Conservation (phyloP, 2,329 filamentous ascomycete species). For the Spiromastix sp. region DNA sequence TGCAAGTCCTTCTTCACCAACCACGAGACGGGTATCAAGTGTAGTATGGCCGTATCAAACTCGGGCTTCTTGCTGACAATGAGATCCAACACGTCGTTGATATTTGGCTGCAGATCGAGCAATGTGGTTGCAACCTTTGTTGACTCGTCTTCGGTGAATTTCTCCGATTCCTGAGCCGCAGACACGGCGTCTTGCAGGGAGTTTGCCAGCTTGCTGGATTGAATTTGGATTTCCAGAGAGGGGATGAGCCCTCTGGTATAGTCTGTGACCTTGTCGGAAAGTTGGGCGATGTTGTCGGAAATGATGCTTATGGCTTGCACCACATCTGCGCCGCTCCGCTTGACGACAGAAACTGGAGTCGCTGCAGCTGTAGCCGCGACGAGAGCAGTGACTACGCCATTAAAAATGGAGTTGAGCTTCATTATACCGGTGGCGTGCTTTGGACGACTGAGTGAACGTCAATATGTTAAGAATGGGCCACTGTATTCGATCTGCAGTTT, state of each 20-base stretch:
- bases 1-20: slow-evolving; percentile 13
- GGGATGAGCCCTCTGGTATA: slow-evolving; percentile 11
- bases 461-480: background rate
- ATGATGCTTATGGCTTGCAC: slow-evolving; percentile 10
- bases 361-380: slow-evolving; percentile 4
- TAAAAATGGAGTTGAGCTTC: slow-evolving; percentile 4
- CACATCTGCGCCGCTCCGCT: slow-evolving; percentile 12
- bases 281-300: slow-evolving; percentile 9
- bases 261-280: slow-evolving; percentile 11
- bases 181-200: slow-evolving; percentile 9
- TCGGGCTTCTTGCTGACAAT: slow-evolving; percentile 12
- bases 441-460: background rate
- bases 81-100: slow-evolving; percentile 12
- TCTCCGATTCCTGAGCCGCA: slow-evolving; percentile 7
- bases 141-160: slow-evolving; percentile 13
- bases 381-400: background rate
- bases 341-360: slow-evolving; percentile 5
- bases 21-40: slow-evolving; percentile 10
- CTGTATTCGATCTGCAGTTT: no score
- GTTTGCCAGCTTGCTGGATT: slow-evolving; percentile 8
- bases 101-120: slow-evolving; percentile 11
- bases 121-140: slow-evolving; percentile 9
- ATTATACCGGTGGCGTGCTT: background rate
- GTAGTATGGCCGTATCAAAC: slow-evolving; percentile 13
- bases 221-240: slow-evolving; percentile 12